Base-by-base conservation (phyloP, 805 yeast species). In the Zygosaccharomyces bisporus region DNA sequence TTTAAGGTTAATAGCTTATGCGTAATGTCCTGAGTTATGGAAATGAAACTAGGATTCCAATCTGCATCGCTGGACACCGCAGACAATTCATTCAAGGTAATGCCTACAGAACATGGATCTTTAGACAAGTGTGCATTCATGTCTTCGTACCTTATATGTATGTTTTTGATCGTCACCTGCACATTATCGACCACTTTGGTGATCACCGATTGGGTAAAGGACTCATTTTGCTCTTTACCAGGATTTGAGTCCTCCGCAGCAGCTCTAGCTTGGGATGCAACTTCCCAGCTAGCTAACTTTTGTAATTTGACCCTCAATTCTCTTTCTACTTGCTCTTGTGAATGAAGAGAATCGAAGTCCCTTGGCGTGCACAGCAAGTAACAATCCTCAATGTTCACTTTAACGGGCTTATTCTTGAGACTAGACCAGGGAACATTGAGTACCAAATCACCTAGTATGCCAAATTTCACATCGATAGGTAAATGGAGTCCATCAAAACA, bases 401-500 rank as follows among this genome's bases (percentile, higher is more conserved):
- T 87, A 6, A 91, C 98, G 0, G 99, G 98, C 57, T 90, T 86
- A 16, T 86, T 81, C 60, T 90, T 90, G 52, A 95, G 70, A 58
- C 89, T 93, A 1, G 97, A 83, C 97, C 98, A 95, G 0, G 99
- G 99, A 30, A 93, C 91, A 60, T 86, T 96, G 43, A 93, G 69
- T 0, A 95, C 84, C 51, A 93, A 72, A 53, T 84, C 86, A 1
- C 98, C 99, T 46, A 93, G 64, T 59, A 86, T 88, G 32, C 99
- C 99, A 60, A 84, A 85, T 49, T 79, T 77, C 10, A 95, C 91
- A 61, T 90, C 86, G 29, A 93, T 67, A 2, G 99, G 99, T 30
- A 95, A 67, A 50, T 85, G 79, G 51, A 93, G 75, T 54, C 84
- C 77, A 64, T 95, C 99, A 37, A 93, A 71, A 2, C 96, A 88